Conservation (phyloP, 768 basidiomycete genomes). For the Glaciozyma martinii region DNA sequence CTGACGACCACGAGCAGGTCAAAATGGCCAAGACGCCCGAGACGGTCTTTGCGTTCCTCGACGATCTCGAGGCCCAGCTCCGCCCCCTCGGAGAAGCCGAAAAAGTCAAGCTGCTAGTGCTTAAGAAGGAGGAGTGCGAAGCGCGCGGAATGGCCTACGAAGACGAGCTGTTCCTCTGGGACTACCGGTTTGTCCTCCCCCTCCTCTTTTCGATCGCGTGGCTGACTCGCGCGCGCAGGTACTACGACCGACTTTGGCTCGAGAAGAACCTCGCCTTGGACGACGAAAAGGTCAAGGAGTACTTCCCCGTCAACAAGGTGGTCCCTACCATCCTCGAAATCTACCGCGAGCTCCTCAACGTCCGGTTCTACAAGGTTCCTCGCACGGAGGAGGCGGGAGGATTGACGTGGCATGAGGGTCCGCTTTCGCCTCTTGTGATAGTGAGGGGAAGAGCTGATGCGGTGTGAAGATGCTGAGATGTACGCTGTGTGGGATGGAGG, state of each 20-base stretch:
- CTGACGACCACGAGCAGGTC: conserved; percentile 2
- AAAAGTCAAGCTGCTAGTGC: conserved; percentile 53
- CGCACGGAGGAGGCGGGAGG: conserved; percentile 45
- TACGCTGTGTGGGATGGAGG: conserved; percentile 61
- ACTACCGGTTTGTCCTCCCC: conserved; percentile 54
- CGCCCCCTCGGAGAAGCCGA: conserved; percentile 64
- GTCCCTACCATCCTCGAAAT: conserved; percentile 73
- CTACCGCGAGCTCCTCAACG: conserved; percentile 72
- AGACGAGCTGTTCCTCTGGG: conserved; percentile 71
- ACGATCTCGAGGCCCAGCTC: conserved; percentile 64
- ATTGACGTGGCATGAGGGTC: conserved; percentile 73
- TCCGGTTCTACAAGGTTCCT: conserved; percentile 47
- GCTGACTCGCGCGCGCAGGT: conserved; percentile 1
- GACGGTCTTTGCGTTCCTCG: conserved; percentile 59
- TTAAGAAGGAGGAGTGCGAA: conserved; percentile 67
- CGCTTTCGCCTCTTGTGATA: background rate
- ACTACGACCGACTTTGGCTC: conserved; percentile 51
- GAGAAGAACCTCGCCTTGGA: conserved; percentile 59
- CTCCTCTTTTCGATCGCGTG: too few species aligned
- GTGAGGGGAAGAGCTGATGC: background rate
- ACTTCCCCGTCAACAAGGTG: conserved; percentile 76
- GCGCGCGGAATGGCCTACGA: conserved; percentile 56
- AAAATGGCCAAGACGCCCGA: conserved; percentile 51
- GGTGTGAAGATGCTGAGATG: conserved; percentile 59
- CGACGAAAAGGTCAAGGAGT: conserved; percentile 71